These are phyloP conservation scores for Sporormia fimetaria DNA, from an alignment of 495 filamentous ascomycete species.

Conservation along the genomic window DNA sequence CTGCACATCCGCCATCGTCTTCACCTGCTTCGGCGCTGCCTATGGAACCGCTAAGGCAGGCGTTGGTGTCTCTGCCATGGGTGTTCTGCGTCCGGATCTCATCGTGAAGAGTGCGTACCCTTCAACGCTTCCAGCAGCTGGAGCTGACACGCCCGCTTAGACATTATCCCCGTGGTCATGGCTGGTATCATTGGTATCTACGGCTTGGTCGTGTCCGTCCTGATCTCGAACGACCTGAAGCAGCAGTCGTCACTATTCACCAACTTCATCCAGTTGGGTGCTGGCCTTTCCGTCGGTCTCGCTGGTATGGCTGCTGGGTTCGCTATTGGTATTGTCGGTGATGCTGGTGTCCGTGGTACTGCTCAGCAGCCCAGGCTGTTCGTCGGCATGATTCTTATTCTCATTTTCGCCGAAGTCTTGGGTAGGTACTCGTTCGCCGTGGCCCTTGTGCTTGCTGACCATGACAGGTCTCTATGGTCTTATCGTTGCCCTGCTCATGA, in stretches of 20 bases:
- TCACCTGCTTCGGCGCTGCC: slow-evolving; percentile 96
- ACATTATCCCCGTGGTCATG: slow-evolving; percentile 99
- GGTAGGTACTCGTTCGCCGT: slow-evolving; percentile 44
- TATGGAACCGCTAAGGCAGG: slow-evolving; percentile 99
- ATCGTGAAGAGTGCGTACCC: slow-evolving; percentile 93
- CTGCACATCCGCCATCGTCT: slow-evolving; percentile 95
- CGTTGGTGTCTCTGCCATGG: slow-evolving; percentile 96
- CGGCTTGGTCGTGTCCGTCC: slow-evolving; percentile 94
- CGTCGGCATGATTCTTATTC: slow-evolving; percentile 99
- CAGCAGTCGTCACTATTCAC: slow-evolving; percentile 82
- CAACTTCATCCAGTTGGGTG: slow-evolving; percentile 93
- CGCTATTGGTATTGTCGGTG: slow-evolving; percentile 98
- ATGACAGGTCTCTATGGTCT: slow-evolving; percentile 81
- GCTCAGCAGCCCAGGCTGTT: slow-evolving; percentile 95
- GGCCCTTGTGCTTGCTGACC: neutral
- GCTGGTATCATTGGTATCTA: slow-evolving; percentile 99
- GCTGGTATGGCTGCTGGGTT: slow-evolving; percentile 96
- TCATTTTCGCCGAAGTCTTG: slow-evolving; percentile 99
- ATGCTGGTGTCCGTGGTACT: slow-evolving; percentile 96
- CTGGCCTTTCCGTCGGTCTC: slow-evolving; percentile 90
- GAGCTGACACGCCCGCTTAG: slow-evolving; percentile 37
- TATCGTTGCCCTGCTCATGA: slow-evolving; percentile 98
- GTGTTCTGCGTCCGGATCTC: slow-evolving; percentile 92
- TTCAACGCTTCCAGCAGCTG: neutral
- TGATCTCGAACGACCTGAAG: slow-evolving; percentile 83